These are phyloP conservation scores for Neltuma alba DNA, from an alignment of 306 rosid genomes.

Conservation along the genomic window DNA sequence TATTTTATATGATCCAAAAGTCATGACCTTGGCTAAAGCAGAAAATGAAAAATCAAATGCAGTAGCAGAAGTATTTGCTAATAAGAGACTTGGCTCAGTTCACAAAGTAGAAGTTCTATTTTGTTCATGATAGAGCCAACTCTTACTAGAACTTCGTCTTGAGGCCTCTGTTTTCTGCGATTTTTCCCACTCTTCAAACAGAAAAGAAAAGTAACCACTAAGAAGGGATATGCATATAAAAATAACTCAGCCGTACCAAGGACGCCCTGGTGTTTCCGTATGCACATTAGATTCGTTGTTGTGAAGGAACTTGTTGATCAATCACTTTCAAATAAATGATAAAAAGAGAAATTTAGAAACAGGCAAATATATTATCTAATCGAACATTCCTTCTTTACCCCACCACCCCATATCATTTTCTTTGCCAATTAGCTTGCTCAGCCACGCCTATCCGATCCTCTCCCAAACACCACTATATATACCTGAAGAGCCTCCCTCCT, in stretches of 20 bases:
- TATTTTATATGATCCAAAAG: neutral
- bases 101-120: neutral
- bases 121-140: neutral
- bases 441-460: slow-evolving; percentile 32
- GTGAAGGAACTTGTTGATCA: slow-evolving; percentile 37
- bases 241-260: slow-evolving; percentile 56
- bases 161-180: neutral
- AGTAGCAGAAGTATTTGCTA: neutral
- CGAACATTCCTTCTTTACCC: slow-evolving; percentile 49
- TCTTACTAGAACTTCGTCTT: neutral
- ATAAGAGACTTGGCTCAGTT: neutral
- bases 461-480: slow-evolving; percentile 54
- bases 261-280: slow-evolving; percentile 51
- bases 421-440: neutral
- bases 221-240: slow-evolving; percentile 7
- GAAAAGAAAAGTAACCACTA: slow-evolving; percentile 1
- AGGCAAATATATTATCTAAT: slow-evolving; percentile 42
- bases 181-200: neutral
- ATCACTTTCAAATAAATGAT: slow-evolving; percentile 52
- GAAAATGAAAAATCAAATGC: neutral
- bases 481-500: slow-evolving; percentile 14
- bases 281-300: slow-evolving; percentile 59
- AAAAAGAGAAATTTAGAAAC: slow-evolving; percentile 20
- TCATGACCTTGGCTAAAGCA: neutral
- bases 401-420: slow-evolving; percentile 20